Evolutionary conservation across 179 eudicot species (phyloP).

Genomic region (Spergularia azorica): DNA sequence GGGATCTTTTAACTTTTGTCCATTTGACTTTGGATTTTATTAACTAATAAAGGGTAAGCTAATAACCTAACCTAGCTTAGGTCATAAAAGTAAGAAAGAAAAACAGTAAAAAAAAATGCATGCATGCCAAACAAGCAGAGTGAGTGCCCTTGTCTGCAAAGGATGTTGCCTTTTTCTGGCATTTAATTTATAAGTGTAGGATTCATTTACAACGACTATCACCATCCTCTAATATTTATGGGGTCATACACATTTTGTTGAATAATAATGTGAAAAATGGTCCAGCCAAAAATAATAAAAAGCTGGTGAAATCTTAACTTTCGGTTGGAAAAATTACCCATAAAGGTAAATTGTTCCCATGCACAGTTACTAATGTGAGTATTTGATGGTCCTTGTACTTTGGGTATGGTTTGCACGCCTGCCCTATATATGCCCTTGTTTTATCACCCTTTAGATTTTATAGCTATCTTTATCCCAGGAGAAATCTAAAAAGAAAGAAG

Average conservation of each 20-base stretch:
- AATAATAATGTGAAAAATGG: neutral
- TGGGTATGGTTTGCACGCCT: slow-evolving; percentile 35
- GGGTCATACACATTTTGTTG: no score
- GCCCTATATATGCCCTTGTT: neutral
- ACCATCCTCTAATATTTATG: slow-evolving; percentile 21
- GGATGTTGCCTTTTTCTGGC: slow-evolving; percentile 26
- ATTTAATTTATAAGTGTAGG: slow-evolving; percentile 9
- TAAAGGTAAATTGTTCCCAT: slow-evolving; percentile 35
- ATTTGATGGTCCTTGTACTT: slow-evolving; percentile 38
- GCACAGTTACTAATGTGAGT: slow-evolving; percentile 31
- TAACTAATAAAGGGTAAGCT: neutral
- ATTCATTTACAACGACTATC: slow-evolving; percentile 25
- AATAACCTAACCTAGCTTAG: neutral
- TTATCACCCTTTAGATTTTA: no score
- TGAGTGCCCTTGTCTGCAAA: slow-evolving; percentile 19
- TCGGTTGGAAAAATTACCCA: slow-evolving; percentile 32
- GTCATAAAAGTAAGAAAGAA: neutral
- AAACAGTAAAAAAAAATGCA: neutral
- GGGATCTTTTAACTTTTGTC: neutral
- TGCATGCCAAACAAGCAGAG: slow-evolving; percentile 22
- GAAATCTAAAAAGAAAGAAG: no score
- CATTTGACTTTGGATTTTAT: neutral
- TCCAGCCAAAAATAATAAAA: slow-evolving; percentile 1
- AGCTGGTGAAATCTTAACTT: slow-evolving; percentile 15
- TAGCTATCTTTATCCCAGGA: no score